Percentiles rank a stretch among this genome's conserved stretches.
These are phyloP conservation scores for Hypomontagnella submonticulosa DNA, from an alignment of 495 filamentous ascomycete genomes.

Conservation along the genomic window DNA sequence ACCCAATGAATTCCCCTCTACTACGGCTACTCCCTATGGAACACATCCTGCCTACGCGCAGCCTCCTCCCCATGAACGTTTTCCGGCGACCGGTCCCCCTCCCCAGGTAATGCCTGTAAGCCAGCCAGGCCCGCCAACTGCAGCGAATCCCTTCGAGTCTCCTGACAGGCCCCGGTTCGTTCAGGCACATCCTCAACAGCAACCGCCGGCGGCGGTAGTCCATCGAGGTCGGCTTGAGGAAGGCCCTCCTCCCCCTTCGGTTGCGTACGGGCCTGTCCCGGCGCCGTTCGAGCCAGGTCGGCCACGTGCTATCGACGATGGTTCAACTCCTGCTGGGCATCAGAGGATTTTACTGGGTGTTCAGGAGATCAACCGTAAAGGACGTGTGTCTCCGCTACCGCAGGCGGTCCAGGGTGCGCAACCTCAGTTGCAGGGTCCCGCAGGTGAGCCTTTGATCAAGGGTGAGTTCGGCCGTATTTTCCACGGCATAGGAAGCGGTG, in stretches of 20 bases:
- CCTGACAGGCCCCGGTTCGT: slow-evolving; percentile 59
- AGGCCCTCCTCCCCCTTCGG: slow-evolving; percentile 55
- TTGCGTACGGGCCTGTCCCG: slow-evolving; percentile 53
- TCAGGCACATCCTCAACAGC: slow-evolving; percentile 53
- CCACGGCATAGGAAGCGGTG: slow-evolving; percentile 87
- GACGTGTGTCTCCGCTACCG: slow-evolving; percentile 79
- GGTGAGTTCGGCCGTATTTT: slow-evolving; percentile 93
- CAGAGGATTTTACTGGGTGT: slow-evolving; percentile 66
- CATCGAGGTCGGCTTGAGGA: slow-evolving; percentile 50
- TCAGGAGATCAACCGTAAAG: slow-evolving; percentile 72
- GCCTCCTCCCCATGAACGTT: slow-evolving; percentile 58
- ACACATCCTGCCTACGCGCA: slow-evolving; percentile 60
- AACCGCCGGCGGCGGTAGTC: slow-evolving; percentile 41
- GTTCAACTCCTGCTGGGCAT: slow-evolving; percentile 58
- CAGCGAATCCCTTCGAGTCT: slow-evolving; percentile 60
- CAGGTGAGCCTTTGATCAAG: slow-evolving; percentile 85
- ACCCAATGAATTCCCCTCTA: slow-evolving; percentile 58
- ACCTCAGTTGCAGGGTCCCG: slow-evolving; percentile 76
- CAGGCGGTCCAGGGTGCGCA: slow-evolving; percentile 94
- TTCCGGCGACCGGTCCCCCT: slow-evolving; percentile 55
- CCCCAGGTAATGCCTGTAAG: slow-evolving; percentile 54
- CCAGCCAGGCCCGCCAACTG: slow-evolving; percentile 50
- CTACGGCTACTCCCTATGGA: slow-evolving; percentile 54
- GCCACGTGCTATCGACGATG: slow-evolving; percentile 67
- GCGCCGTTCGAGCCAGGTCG: slow-evolving; percentile 53